Conservation (phyloP, 2,329 filamentous ascomycete genomes). For the Pseudogymnoascus sp. region DNA sequence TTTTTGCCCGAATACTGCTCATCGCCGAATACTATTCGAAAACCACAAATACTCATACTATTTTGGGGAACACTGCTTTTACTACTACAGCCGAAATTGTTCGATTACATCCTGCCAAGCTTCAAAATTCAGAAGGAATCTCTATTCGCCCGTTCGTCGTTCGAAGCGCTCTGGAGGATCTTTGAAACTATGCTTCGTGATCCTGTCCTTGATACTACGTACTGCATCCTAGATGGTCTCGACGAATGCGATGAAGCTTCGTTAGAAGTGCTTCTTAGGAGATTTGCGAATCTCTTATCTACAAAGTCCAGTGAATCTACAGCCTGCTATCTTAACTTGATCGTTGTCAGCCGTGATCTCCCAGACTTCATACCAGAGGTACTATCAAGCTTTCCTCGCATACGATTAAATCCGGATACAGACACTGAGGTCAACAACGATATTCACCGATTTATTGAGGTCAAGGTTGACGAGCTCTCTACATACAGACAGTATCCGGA, state of each 20-base stretch:
- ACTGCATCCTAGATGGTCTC: conserved; percentile 22
- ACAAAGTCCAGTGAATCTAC: background rate
- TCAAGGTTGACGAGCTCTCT: conserved; percentile 19
- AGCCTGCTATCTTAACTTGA: conserved; percentile 17
- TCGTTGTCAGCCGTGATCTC: conserved; percentile 21
- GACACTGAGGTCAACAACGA: conserved; percentile 19
- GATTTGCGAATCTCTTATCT: conserved; percentile 8
- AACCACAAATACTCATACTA: too few species aligned
- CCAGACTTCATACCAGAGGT: conserved; percentile 11
- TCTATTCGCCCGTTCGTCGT: conserved; percentile 8
- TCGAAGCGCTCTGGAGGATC: conserved; percentile 20
- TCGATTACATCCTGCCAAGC: conserved; percentile 12
- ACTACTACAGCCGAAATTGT: conserved; percentile 11
- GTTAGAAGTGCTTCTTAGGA: conserved; percentile 14
- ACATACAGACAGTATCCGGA: conserved; percentile 12
- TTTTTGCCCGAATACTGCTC: too few species aligned
- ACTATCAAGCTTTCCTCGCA: conserved; percentile 14
- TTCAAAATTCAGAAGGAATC: conserved; percentile 10
- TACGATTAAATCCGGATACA: conserved; percentile 24
- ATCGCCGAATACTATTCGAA: too few species aligned
- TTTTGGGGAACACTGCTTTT: too few species aligned
- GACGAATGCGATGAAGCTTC: conserved; percentile 17
- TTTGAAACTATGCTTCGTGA: conserved; percentile 21
- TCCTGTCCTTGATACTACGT: conserved; percentile 14
- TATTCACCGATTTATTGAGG: conserved; percentile 24